Percentiles rank a stretch among this genome's conserved stretches.
Evolutionary conservation across 768 basidiomycete species (phyloP).

Genomic region (Boletellus sp.): DNA sequence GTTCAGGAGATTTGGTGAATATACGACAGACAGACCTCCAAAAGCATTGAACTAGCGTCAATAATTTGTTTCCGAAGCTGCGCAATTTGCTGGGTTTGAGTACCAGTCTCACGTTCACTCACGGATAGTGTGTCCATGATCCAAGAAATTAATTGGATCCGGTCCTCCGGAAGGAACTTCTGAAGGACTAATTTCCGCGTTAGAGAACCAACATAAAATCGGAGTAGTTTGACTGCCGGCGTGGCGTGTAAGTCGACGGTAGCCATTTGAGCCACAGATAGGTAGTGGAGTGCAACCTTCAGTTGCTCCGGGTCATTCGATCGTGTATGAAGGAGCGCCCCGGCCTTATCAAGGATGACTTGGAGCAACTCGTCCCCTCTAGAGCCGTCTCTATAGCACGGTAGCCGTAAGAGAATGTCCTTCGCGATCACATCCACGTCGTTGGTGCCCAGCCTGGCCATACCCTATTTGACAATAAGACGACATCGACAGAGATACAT

Average conservation of each 20-base stretch:
- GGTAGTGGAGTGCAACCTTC: slow-evolving; percentile 38
- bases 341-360: slow-evolving; percentile 36
- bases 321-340: slow-evolving; percentile 31
- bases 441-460: slow-evolving; percentile 39
- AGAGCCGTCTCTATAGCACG: slow-evolving; percentile 36
- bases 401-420: slow-evolving; percentile 49
- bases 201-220: slow-evolving; percentile 46
- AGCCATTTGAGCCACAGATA: slow-evolving; percentile 45
- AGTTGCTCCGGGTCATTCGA: slow-evolving; percentile 32
- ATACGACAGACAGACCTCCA: slow-evolving; percentile 37
- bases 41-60: slow-evolving; percentile 46
- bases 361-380: slow-evolving; percentile 41
- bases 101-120: slow-evolving; percentile 31
- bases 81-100: slow-evolving; percentile 27
- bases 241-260: slow-evolving; percentile 40
- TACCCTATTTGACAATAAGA: slow-evolving; percentile 38
- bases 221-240: slow-evolving; percentile 45
- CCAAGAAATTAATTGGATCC: slow-evolving; percentile 42
- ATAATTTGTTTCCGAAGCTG: slow-evolving; percentile 44
- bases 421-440: slow-evolving; percentile 49
- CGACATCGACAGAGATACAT: background rate
- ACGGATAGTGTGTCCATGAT: slow-evolving; percentile 43
- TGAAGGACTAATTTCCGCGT: slow-evolving; percentile 46
- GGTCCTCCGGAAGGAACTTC: slow-evolving; percentile 42
- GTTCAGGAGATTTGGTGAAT: slow-evolving; percentile 1